Evolutionary conservation across 371 early-diverging fungal genomes (phyloP), one percentile per base, ranked within the genome.

Genomic region (Circinella minor): DNA sequence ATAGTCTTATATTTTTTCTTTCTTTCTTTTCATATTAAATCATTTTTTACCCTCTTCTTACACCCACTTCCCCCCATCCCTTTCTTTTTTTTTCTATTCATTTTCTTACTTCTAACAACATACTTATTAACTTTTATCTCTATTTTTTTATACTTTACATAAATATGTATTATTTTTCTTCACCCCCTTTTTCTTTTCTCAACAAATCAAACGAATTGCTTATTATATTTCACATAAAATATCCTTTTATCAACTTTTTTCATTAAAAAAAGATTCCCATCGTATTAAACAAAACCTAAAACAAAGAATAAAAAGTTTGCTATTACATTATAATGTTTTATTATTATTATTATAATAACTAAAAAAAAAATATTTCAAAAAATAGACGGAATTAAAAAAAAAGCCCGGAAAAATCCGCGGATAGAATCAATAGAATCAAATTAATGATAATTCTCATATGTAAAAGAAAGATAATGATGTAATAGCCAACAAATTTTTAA

Each of bases 161-260:
- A 27, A 27, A 55, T 55, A 55, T 55, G 27, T 57, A 18, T 57
- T 57, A 57, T 57, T 9, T 34, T n/a, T 27, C 57, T 27, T 57
- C 7, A 8, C 27, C 36, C 7, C 27, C 6, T 14, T n/a, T 57
- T 34, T 10, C 57, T 17, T 14, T 17, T 51, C 1, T 51, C 51
- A 51, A 14, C 15, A n/a, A 13, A 51, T n/a, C 43, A 43, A 43
- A 9, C 43, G 11, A 43, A 43, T 51, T 15, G 8, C 14, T 15
- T 51, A 51, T 51, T 51, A 51, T 51, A 51, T 51, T n/a, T 34
- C 34, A 17, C 57, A 57, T 57, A 57, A 57, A 57, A 57, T 57
- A 57, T 57, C 57, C 34, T 18, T 43, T 57, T 57, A 57, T 51
- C 15, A n/a, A n/a, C 57, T n/a, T 57, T 57, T 57, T 57, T 5